A percentile compares a stretch with the other conserved stretches of the same genome.
Evolutionary conservation across 2,329 filamentous ascomycete genomes (phyloP).

Genomic region (Aspergillus luchuensis): DNA sequence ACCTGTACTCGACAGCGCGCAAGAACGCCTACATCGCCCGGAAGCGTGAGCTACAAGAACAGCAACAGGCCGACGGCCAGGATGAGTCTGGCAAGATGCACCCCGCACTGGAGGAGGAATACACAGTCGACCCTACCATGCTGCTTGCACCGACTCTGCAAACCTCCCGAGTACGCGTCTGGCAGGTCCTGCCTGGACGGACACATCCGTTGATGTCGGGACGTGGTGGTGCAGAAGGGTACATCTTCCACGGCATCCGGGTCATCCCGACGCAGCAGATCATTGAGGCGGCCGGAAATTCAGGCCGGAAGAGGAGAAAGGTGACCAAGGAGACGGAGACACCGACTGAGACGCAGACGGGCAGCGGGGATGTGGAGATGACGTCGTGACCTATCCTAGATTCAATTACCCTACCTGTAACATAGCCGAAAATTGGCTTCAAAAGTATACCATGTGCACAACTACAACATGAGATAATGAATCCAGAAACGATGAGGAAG

Average conservation of each 20-base stretch:
- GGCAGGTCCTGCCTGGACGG: constrained; percentile 88
- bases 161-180: constrained; percentile 73
- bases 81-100: constrained; percentile 31
- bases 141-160: constrained; percentile 79
- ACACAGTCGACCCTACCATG: constrained; percentile 83
- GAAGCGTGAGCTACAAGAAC: constrained; percentile 34
- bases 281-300: constrained; percentile 80
- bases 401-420: constrained; percentile 1
- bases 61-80: constrained; percentile 14
- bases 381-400: constrained; percentile 6
- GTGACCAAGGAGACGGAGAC: constrained; percentile 36
- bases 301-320: constrained; percentile 67
- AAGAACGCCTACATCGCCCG: constrained; percentile 67
- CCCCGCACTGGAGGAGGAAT: constrained; percentile 60
- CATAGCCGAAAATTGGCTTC: not conserved
- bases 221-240: constrained; percentile 84
- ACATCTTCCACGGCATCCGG: constrained; percentile 79
- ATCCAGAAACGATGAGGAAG: not conserved
- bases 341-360: constrained; percentile 21
- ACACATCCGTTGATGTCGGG: constrained; percentile 95
- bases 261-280: constrained; percentile 77
- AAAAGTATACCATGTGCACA: not conserved
- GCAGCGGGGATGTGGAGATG: constrained; percentile 34
- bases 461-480: not conserved
- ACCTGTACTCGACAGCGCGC: constrained; percentile 80